Evolutionary conservation across 2,329 filamentous ascomycete species (phyloP).

Genomic region (Penicillium sp.): DNA sequence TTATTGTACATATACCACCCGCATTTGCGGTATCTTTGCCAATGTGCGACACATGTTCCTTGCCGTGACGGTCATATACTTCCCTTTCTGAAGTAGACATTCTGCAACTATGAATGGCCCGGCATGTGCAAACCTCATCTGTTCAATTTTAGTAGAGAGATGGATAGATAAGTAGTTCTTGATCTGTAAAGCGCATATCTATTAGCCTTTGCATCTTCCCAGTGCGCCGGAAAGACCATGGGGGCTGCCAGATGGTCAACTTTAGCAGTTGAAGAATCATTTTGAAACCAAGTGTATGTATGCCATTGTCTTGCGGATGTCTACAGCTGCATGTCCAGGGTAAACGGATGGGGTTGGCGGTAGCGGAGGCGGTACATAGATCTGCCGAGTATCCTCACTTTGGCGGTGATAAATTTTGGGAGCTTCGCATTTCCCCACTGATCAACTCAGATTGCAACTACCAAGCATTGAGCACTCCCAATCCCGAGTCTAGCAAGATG

Average conservation of each 20-base stretch:
- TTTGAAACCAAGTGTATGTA: neutral
- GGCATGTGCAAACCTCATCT: neutral
- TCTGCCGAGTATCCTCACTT: constrained; percentile 5
- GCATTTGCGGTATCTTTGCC: constrained; percentile 1
- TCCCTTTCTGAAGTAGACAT: neutral
- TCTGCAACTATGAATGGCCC: neutral
- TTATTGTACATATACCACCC: constrained; percentile 19
- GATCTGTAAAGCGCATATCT: too few relatives aligned
- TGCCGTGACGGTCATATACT: neutral
- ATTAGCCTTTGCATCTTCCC: too few relatives aligned
- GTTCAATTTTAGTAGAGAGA: neutral
- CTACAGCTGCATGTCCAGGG: neutral
- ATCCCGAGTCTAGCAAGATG: neutral
- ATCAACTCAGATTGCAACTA: neutral
- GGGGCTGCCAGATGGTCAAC: too few relatives aligned
- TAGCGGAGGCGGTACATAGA: constrained; percentile 2
- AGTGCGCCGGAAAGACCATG: too few relatives aligned
- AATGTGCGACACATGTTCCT: neutral
- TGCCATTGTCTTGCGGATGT: neutral
- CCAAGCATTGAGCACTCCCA: neutral
- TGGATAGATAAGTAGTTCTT: too few relatives aligned
- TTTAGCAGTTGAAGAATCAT: neutral
- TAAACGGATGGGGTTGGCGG: neutral
- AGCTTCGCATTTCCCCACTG: neutral
- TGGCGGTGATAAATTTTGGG: constrained; percentile 10